These are phyloP conservation scores for Cornus suecica DNA, from an alignment of 148 eudicot genomes.

Conservation along the genomic window DNA sequence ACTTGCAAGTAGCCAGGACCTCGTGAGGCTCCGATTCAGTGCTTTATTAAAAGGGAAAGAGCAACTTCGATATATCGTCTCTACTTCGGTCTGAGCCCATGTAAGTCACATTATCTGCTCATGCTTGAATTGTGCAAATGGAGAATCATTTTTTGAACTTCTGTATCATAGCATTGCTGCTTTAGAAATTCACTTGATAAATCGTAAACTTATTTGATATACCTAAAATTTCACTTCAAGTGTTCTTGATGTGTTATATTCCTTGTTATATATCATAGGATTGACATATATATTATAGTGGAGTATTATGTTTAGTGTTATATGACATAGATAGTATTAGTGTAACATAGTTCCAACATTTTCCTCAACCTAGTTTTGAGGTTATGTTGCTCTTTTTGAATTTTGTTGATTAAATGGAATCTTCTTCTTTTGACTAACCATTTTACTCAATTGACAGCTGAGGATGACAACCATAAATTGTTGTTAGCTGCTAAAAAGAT, in stretches of 20 bases:
- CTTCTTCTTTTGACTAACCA: not conserved
- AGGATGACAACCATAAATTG: slow-evolving; percentile 69
- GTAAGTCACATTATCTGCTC: slow-evolving; percentile 45
- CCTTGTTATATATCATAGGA: no score
- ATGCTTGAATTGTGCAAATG: not conserved
- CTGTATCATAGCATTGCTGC: no score
- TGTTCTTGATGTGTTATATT: no score
- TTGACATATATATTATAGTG: no score
- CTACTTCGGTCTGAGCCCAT: slow-evolving; percentile 73
- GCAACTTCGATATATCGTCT: slow-evolving; percentile 62
- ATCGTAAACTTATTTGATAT: no score
- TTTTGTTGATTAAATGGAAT: not conserved
- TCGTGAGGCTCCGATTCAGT: slow-evolving; percentile 77
- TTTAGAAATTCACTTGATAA: no score
- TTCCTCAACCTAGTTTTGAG: not conserved
- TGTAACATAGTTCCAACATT: not conserved
- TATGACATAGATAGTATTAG: not conserved
- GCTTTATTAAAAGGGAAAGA: slow-evolving; percentile 88
- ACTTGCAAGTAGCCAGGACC: slow-evolving; percentile 68
- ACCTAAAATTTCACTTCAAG: no score
- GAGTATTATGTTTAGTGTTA: no score
- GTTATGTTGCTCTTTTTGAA: not conserved
- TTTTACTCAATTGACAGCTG: slow-evolving; percentile 46
- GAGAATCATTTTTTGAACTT: not conserved
- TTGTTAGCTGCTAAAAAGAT: slow-evolving; percentile 75